A percentile compares a stretch with the other conserved stretches of the same genome.
Conservation (phyloP, 371 early-diverging fungal genomes). For the Mortierella sp. region DNA sequence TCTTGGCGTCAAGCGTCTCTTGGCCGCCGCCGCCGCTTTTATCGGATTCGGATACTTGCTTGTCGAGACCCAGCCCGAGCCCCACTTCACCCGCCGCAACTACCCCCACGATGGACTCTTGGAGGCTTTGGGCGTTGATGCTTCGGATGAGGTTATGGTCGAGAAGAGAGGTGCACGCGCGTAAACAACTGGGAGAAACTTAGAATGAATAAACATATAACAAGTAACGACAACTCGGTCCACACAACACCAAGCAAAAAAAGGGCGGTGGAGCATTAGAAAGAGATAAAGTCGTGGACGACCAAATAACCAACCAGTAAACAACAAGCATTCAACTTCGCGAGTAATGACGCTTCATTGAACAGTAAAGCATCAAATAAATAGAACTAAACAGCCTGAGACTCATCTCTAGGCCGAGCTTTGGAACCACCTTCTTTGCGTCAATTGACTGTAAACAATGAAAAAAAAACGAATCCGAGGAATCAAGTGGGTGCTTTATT, state of each 20-base stretch:
- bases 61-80: slow-evolving; percentile 62
- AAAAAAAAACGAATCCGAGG: not conserved
- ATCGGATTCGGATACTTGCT: slow-evolving; percentile 64
- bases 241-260: not conserved
- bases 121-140: slow-evolving; percentile 44
- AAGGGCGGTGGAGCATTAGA: not conserved
- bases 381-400: no score
- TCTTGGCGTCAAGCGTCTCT: slow-evolving; percentile 67
- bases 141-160: slow-evolving; percentile 56
- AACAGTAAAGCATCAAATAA: no score
- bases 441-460: not conserved
- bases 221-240: slow-evolving; percentile 1
- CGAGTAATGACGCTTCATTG: no score
- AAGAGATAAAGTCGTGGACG: not conserved
- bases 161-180: slow-evolving; percentile 54
- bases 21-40: slow-evolving; percentile 58
- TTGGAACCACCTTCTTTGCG: no score
- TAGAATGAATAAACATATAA: slow-evolving; percentile 8
- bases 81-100: slow-evolving; percentile 52
- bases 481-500: slow-evolving; percentile 22
- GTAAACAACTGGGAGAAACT: not conserved
- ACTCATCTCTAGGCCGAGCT: no score
- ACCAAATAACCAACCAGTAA: not conserved
- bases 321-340: not conserved
- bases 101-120: slow-evolving; percentile 51